phyloP scores from a whole-genome alignment of 768 basidiomycete genomes.

The Leccinellum rugosiceps region DNA sequence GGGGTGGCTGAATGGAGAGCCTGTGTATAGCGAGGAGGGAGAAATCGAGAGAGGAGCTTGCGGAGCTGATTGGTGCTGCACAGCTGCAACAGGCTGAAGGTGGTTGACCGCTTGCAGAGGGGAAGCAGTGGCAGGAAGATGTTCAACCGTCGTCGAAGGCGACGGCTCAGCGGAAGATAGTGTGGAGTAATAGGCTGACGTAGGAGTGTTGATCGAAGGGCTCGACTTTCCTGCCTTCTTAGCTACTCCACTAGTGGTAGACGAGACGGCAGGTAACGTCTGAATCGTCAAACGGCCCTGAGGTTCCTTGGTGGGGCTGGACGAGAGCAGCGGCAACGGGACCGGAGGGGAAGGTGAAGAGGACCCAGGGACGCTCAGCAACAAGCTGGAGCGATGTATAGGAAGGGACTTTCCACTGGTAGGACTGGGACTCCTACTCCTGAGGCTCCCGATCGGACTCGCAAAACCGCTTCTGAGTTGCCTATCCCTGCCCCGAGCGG shows the following conservation, averaged over 20 bases:
- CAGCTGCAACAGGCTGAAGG: slow-evolving; percentile 3
- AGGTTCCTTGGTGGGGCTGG: slow-evolving; percentile 26
- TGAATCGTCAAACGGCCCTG: slow-evolving; percentile 24
- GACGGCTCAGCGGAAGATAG: slow-evolving; percentile 37
- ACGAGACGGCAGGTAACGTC: slow-evolving; percentile 15
- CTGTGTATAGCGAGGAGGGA: slow-evolving; percentile 25
- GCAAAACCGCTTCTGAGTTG: slow-evolving; percentile 52
- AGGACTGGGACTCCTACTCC: slow-evolving; percentile 68
- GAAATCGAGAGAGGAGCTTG: slow-evolving; percentile 14
- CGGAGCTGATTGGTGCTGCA: slow-evolving; percentile 15
- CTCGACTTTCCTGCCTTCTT: slow-evolving; percentile 17
- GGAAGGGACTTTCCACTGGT: slow-evolving; percentile 35
- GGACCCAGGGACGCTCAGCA: slow-evolving; percentile 47
- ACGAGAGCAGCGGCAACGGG: slow-evolving; percentile 22
- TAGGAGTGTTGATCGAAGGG: slow-evolving; percentile 41
- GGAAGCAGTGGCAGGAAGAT: slow-evolving; percentile 26
- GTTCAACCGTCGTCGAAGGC: slow-evolving; percentile 36
- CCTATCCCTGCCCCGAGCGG: slow-evolving; percentile 37
- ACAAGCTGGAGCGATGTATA: slow-evolving; percentile 39
- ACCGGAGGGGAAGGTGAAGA: slow-evolving; percentile 21
- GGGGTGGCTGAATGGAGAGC: slow-evolving; percentile 24
- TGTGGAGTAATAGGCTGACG: slow-evolving; percentile 48
- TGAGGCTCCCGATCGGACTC: slow-evolving; percentile 60
- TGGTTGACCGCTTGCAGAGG: slow-evolving; percentile 21
- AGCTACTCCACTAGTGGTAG: not conserved